These are phyloP conservation scores for Penicillium verrucosum DNA, from an alignment of 2,329 filamentous ascomycete species.

Conservation along the genomic window DNA sequence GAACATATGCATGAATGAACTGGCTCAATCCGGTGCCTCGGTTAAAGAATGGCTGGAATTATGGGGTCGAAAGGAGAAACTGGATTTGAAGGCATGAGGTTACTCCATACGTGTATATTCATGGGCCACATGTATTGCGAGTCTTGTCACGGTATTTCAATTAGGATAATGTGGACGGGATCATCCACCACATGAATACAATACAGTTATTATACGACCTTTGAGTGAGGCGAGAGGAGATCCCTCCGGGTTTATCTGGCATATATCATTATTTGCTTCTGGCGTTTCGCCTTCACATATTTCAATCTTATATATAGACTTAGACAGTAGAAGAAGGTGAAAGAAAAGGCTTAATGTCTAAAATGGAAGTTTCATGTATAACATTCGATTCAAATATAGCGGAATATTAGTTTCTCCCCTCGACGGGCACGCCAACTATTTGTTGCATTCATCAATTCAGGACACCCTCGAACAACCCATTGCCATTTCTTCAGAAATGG, in stretches of 20 bases:
- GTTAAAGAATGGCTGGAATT: not conserved
- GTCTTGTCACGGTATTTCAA: no score
- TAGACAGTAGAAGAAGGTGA: no score
- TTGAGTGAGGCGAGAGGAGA: no score
- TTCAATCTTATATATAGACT: not conserved
- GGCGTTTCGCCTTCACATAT: not conserved
- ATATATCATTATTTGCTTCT: not conserved
- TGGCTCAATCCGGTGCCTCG: not conserved
- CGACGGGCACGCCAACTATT: conserved; percentile 27
- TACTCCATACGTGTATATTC: not conserved
- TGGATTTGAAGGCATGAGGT: not conserved
- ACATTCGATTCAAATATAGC: conserved; percentile 20
- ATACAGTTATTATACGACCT: no score
- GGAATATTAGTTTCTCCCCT: conserved; percentile 28
- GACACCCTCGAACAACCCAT: no score
- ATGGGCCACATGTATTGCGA: no score
- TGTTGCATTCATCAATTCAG: conserved; percentile 10
- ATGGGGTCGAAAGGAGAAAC: not conserved
- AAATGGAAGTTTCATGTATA: no score
- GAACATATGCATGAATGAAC: not conserved
- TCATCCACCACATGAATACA: no score
- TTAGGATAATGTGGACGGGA: no score
- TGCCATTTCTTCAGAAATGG: no score
- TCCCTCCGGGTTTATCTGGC: no score
- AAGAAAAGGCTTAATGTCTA: no score